These are phyloP conservation scores for Artemisia tridentata DNA, from an alignment of 129 eudicot genomes.

Conservation along the genomic window DNA sequence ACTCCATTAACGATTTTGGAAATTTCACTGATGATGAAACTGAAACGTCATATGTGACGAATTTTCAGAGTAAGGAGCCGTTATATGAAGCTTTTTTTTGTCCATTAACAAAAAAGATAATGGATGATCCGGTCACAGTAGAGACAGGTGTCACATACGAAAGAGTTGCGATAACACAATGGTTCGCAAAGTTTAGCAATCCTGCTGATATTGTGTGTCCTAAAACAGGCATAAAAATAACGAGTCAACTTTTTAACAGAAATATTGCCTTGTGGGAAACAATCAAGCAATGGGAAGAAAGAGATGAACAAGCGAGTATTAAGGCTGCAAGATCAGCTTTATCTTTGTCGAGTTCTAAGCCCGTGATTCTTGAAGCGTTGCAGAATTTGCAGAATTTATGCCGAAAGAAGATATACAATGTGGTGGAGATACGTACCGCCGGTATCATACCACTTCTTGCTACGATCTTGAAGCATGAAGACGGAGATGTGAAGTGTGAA, in stretches of 20 bases:
- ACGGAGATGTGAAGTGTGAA: slow-evolving; percentile 40
- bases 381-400: slow-evolving; percentile 49
- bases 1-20: slow-evolving; percentile 37
- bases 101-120: slow-evolving; percentile 65
- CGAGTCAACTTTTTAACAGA: slow-evolving; percentile 31
- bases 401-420: slow-evolving; percentile 34
- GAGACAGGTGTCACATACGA: slow-evolving; percentile 76
- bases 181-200: slow-evolving; percentile 45
- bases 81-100: slow-evolving; percentile 57
- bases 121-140: slow-evolving; percentile 75
- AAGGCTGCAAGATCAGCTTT: slow-evolving; percentile 58
- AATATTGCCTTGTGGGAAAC: slow-evolving; percentile 61
- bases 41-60: slow-evolving; percentile 17
- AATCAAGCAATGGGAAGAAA: slow-evolving; percentile 70
- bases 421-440: slow-evolving; percentile 39
- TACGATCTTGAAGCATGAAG: slow-evolving; percentile 44
- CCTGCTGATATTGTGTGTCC: slow-evolving; percentile 52
- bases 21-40: slow-evolving; percentile 33
- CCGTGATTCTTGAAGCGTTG: slow-evolving; percentile 58
- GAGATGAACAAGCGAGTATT: slow-evolving; percentile 62
- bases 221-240: slow-evolving; percentile 47
- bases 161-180: slow-evolving; percentile 50
- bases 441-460: slow-evolving; percentile 59
- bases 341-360: slow-evolving; percentile 39
- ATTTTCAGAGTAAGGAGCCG: slow-evolving; percentile 51